Base-by-base conservation (phyloP, 179 eudicot genomes). In the Carnegiea gigantea region DNA sequence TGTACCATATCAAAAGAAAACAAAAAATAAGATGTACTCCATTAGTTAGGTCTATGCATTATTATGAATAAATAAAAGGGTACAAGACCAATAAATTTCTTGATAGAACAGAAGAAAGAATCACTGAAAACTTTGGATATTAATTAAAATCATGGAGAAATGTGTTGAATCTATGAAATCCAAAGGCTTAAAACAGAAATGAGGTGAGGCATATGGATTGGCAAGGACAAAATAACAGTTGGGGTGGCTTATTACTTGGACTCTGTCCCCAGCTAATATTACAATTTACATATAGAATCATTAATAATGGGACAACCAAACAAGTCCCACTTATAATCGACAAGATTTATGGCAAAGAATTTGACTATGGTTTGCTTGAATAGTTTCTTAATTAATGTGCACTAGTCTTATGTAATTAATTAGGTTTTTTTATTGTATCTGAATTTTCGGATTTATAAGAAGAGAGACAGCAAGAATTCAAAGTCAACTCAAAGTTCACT, bases 211-310 rank as follows among this genome's bases (percentile, higher is more conserved):
- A 78, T 77, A 36, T 82, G 85, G 85, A 82, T 81, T 84, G 77
- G 72, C 78, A 77, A 65, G 80, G 86, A 73, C 82, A 81, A 73
- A 77, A 40, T 62, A n/a, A 81, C 77, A 84, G 79, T 62, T 79
- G 38, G 62, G 62, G 38, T 77, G 81, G 49, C 77, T 70, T 10
- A 77, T 81, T 60, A 73, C 79, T 84, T 84, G 82, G 79, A 73
- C 67, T 73, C 13, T 84, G 79, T 81, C 79, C 72, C 79, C 77
- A 20, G 72, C 57, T 14, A 67, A 30, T 83, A 72, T 79, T 70
- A 26, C 77, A 73, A 68, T 82, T 84, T 75, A 82, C 76, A 72
- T 17, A 75, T 51, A 79, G 74, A 85, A 1, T n/a, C 54, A 13
- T 44, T 3, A 59, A 67, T 28, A 82, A 74, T 65, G 75, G 36